Base-by-base conservation (phyloP, 306 rosid species). In the Herpetospermum pedunculosum region DNA sequence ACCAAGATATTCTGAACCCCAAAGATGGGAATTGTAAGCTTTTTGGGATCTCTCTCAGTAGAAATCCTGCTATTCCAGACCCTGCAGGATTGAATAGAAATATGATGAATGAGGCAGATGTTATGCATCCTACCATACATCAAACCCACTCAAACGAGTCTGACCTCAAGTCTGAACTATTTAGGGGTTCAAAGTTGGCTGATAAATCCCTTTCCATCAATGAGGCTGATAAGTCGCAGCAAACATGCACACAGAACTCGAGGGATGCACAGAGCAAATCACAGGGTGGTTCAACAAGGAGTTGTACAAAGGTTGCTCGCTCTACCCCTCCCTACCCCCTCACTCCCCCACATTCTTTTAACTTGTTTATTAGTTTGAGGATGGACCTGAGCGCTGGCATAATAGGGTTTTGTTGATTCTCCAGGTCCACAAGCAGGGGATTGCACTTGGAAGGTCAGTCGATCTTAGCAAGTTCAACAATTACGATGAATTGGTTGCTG, bases 391-490 rank as follows among this genome's bases (percentile, higher is more conserved):
- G 65, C 25, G 65, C 25, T 63, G 60, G 30, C 26, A 38, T 64
- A 63, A 81, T 53, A 21, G 19, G 30, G 55, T 77, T 53, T 53
- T 81, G n/a, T 63, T 77, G 53, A 63, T 82, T 80, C 55, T 80
- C 55, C 80, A 94, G 99, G 99, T 94, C 75, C 97, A 94, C 78
- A 94, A 94, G 91, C 96, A 91, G 85, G 99, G 99, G 64, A 91
- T 91, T 72, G 97, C 96, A 7, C 95, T 94, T 57, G 99, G 99
- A 78, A 88, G 99, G 81, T 94, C 97, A 1, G 89, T 94, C 38
- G 99, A 94, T 84, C 97, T 94, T 55, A 76, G 91, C 10, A 94
- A 89, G 84, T 94, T 94, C 82, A 84, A 83, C 70, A 79, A 84
- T 74, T 94, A 94, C 43, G 89, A 78, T 30, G 96, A 91, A 77